A percentile compares a stretch with the other conserved stretches of the same genome.
Evolutionary conservation across 169 alveolate genomes (phyloP).

Genomic region (Babesia microti): DNA sequence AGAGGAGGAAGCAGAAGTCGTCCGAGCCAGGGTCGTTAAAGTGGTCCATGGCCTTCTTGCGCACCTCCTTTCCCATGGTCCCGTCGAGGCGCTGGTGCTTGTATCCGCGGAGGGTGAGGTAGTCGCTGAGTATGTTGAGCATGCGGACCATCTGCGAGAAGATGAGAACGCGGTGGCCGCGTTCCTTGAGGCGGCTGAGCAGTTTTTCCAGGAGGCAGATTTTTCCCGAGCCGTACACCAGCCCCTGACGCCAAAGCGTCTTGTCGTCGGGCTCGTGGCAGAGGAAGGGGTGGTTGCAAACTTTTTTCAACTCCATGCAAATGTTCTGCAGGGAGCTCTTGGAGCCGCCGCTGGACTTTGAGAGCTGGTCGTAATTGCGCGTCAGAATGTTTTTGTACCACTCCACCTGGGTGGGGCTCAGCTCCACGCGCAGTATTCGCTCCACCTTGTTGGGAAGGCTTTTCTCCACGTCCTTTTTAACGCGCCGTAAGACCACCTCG

Average conservation of each 20-base stretch:
- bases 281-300: slow-evolving; percentile 96
- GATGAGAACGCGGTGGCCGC: slow-evolving; percentile 86
- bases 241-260: slow-evolving; percentile 67
- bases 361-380: slow-evolving; percentile 76
- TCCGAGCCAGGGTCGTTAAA: slow-evolving; percentile 84
- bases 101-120: slow-evolving; percentile 83
- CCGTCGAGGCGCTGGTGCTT: slow-evolving; percentile 97
- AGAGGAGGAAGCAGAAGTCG: slow-evolving; percentile 88
- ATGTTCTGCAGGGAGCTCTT: slow-evolving; percentile 75
- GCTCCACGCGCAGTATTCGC: slow-evolving; percentile 76
- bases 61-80: slow-evolving; percentile 88
- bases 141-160: slow-evolving; percentile 93
- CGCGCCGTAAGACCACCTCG: slow-evolving; percentile 74
- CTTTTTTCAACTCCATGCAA: slow-evolving; percentile 92
- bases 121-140: slow-evolving; percentile 92
- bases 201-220: slow-evolving; percentile 87
- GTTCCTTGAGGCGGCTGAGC: slow-evolving; percentile 76
- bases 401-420: slow-evolving; percentile 76
- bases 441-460: slow-evolving; percentile 81
- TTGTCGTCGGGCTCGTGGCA: slow-evolving; percentile 85
- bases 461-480: slow-evolving; percentile 80
- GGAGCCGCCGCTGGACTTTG: slow-evolving; percentile 76
- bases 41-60: slow-evolving; percentile 90
- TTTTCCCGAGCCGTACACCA: slow-evolving; percentile 83
- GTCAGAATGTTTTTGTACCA: slow-evolving; percentile 73